These are phyloP conservation scores for Mucuna pruriens DNA, from an alignment of 306 rosid genomes.

Conservation along the genomic window DNA sequence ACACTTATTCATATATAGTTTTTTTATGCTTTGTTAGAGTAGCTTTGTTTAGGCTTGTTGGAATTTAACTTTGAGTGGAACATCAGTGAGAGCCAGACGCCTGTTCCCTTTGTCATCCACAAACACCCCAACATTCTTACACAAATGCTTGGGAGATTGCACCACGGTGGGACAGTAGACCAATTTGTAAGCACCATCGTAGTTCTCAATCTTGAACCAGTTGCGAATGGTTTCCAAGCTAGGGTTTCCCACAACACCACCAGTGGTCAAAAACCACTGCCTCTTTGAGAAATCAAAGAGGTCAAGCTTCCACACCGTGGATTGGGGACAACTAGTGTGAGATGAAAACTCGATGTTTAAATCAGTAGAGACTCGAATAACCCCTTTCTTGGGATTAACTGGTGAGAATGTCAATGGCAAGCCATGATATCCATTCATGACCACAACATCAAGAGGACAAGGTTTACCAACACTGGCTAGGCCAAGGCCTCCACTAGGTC, in stretches of 20 bases:
- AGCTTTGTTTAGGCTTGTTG: neutral
- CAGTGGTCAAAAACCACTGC: conserved; percentile 46
- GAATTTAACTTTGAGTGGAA: conserved; percentile 18
- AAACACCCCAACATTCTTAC: conserved; percentile 24
- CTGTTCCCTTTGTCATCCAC: conserved; percentile 7
- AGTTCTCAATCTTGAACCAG: conserved; percentile 65
- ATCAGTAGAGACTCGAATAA: conserved; percentile 46
- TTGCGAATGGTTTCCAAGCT: conserved; percentile 39
- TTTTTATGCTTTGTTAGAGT: neutral
- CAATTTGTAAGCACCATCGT: conserved; percentile 47
- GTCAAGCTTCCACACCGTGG: conserved; percentile 52
- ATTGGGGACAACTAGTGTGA: neutral
- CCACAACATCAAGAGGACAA: conserved; percentile 48
- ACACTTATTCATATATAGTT: neutral
- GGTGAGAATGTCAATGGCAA: conserved; percentile 46
- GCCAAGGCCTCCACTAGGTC: neutral
- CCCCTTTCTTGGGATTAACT: conserved; percentile 29
- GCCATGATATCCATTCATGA: conserved; percentile 42
- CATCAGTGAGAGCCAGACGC: conserved; percentile 33
- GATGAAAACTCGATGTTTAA: conserved; percentile 50
- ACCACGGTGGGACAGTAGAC: conserved; percentile 60
- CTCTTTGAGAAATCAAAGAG: conserved; percentile 3
- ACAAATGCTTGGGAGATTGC: conserved; percentile 30
- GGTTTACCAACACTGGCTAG: neutral
- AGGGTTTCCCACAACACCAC: conserved; percentile 48